Percentiles rank a stretch among this genome's conserved stretches.
Conservation (phyloP, 208 protist species). For the Strigomonas culicis region DNA sequence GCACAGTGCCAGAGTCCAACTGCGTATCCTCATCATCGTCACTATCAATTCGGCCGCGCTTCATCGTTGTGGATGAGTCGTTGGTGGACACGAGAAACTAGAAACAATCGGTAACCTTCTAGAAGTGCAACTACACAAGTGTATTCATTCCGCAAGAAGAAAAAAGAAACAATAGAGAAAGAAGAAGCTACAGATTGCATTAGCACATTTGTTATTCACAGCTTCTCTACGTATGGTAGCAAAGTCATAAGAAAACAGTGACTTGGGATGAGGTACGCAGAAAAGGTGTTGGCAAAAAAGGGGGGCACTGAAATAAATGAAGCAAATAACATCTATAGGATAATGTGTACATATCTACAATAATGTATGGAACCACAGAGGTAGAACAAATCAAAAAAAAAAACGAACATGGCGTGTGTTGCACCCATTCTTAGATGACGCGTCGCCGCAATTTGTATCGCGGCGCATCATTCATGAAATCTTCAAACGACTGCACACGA, state of each 20-base stretch:
- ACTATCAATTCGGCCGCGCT: conserved; percentile 62
- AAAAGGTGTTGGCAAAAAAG: too few species aligned
- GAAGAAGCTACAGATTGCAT: neutral
- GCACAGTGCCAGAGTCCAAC: conserved; percentile 24
- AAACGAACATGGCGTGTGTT: neutral
- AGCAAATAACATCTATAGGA: neutral
- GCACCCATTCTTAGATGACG: neutral
- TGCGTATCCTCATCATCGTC: conserved; percentile 71
- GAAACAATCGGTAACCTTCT: neutral
- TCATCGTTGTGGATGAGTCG: conserved; percentile 49
- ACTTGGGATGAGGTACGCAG: too few species aligned
- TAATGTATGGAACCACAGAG: neutral
- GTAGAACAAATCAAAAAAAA: neutral
- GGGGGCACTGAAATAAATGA: too few species aligned
- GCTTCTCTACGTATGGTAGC: too few species aligned
- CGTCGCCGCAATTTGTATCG: conserved; percentile 33
- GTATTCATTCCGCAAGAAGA: neutral
- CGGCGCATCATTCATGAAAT: conserved; percentile 71
- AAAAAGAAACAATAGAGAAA: conserved; percentile 2
- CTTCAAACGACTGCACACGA: conserved; percentile 45
- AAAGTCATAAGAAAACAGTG: too few species aligned
- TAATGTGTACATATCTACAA: neutral
- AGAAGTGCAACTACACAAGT: neutral
- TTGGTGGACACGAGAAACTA: neutral
- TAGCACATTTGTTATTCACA: too few species aligned